phyloP scores from a whole-genome alignment of 257 asterid genomes.

The Ligustrum vulgare region DNA sequence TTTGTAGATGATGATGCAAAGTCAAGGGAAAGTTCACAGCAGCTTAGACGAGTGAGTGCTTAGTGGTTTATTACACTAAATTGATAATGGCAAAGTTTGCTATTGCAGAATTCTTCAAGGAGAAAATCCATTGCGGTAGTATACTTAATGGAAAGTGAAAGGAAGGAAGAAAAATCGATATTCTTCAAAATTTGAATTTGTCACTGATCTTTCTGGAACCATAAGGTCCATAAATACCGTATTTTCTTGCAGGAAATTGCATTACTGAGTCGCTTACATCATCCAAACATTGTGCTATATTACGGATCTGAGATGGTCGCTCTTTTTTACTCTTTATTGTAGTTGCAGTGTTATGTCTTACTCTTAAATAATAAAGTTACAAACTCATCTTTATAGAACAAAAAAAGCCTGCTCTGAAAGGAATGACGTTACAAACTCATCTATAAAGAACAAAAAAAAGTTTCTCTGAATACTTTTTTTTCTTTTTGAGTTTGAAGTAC shows the following conservation, averaged over 20 bases:
- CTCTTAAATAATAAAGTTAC: not conserved
- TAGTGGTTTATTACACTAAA: slow-evolving; percentile 2
- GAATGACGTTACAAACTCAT: not conserved
- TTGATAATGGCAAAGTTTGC: slow-evolving; percentile 4
- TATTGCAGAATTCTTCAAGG: slow-evolving; percentile 13
- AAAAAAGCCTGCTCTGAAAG: no score
- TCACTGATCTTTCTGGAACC: slow-evolving; percentile 12
- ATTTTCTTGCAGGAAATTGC: slow-evolving; percentile 50
- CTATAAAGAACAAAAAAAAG: not conserved
- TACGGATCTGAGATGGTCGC: slow-evolving; percentile 65
- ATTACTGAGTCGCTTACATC: slow-evolving; percentile 53
- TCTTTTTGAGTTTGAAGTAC: no score
- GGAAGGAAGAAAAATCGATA: not conserved
- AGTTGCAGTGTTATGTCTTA: not conserved
- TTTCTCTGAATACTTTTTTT: no score
- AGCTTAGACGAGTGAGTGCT: slow-evolving; percentile 53
- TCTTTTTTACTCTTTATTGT: slow-evolving; percentile 13
- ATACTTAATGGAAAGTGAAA: slow-evolving; percentile 9
- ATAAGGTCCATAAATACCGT: slow-evolving; percentile 1
- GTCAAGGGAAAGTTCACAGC: slow-evolving; percentile 57
- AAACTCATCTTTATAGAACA: no score
- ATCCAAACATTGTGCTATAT: slow-evolving; percentile 72
- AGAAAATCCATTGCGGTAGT: not conserved
- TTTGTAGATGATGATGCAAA: slow-evolving; percentile 45
- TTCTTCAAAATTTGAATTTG: not conserved